Conservation (phyloP, 2,329 filamentous ascomycete species). For the Colletotrichum cereale region DNA sequence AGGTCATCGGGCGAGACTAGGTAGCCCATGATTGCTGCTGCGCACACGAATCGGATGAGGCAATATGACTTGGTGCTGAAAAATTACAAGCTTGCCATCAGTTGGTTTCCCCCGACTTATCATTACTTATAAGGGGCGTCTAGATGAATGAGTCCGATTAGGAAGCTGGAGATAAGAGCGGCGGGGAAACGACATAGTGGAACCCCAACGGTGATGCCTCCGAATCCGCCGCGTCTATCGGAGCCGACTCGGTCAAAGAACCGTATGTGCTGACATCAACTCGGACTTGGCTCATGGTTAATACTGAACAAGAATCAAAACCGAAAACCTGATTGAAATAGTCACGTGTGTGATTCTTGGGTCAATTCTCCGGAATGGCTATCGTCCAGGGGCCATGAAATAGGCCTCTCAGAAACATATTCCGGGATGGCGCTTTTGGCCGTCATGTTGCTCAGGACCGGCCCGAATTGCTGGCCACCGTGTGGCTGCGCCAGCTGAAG, state of each 20-base stretch:
- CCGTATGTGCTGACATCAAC: background rate
- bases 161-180: slow-evolving; percentile 17
- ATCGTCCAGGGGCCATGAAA: background rate
- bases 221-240: slow-evolving; percentile 16
- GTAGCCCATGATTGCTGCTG: slow-evolving; percentile 10
- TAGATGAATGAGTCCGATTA: background rate
- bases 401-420: background rate
- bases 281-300: background rate
- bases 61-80: no score
- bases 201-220: slow-evolving; percentile 18
- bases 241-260: slow-evolving; percentile 33
- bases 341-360: background rate
- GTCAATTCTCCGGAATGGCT: background rate
- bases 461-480: background rate
- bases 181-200: slow-evolving; percentile 26
- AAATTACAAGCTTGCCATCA: no score
- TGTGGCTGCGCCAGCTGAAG: background rate
- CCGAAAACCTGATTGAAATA: no score
- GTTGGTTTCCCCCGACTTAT: background rate
- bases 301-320: background rate
- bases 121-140: background rate
- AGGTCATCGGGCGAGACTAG: slow-evolving; percentile 14
- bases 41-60: no score
- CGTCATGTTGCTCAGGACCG: background rate
- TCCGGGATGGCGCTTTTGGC: background rate